Evolutionary conservation across 148 eudicot genomes (phyloP), one percentile per base, ranked within the genome.

Genomic region (Vaccinium macrocarpon): DNA sequence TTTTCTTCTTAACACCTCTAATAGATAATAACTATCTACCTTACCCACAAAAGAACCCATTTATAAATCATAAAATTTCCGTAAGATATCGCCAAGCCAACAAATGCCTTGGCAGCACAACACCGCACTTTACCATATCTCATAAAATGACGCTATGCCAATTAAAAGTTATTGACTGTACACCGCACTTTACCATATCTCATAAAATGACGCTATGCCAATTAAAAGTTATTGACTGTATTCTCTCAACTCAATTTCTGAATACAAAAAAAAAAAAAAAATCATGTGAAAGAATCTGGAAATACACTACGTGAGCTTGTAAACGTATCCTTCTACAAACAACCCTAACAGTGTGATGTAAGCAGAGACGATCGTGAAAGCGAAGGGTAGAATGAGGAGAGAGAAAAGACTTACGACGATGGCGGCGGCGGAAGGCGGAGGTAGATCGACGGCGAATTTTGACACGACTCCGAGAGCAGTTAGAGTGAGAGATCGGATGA

Each of bases 351-450:
- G 1, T 29, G 35, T 57, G 18, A 53, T 6, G 75, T 5, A 32
- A 71, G 75, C 27, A 71, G 71, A 64, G 75, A 13, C 1, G 75
- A 32, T 32, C 46, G 75, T 14, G 46, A 32, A 71, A 70, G 38
- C 46, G 75, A n/a, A 5, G 38, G 6, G 73, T 1, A 21, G n/a
- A 51, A 50, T 61, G 59, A 50, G 15, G 29, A 5, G 61, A 78
- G 61, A 78, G 64, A 53, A 23, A 79, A 1, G 23, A 79, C 66
- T 79, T 32, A 79, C 82, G 5, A 14, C 6, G 50, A 79, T 11
- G 49, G 82, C 1, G 66, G 8, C n/a, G 29, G 56, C 81, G 62
- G 62, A 78, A 61, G 29, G 56, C 81, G 62, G 62, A 78, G 81
- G n/a, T 78, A 32, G 68, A 18, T 32, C 81, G 68, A 32, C 49